Percentiles rank a stretch among this genome's conserved stretches.
Evolutionary conservation across 106 monocot genomes (phyloP).

Genomic region (Chionographis japonica): DNA sequence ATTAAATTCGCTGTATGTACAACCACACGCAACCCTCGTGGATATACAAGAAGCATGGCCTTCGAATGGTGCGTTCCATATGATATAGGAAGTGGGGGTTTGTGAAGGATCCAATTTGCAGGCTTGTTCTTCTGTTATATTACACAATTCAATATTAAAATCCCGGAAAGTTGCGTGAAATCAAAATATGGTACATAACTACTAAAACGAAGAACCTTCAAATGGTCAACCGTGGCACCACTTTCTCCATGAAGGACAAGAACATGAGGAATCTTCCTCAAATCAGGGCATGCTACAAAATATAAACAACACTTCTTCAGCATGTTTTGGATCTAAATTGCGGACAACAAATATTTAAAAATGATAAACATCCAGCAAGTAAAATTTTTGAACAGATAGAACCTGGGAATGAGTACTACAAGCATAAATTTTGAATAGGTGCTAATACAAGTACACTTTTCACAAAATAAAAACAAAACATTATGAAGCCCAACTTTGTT

Average conservation of each 20-base stretch:
- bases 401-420: too few relatives aligned
- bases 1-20: slow-evolving; percentile 96
- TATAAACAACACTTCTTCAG: neutral
- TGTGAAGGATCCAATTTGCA: slow-evolving; percentile 82
- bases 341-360: too few relatives aligned
- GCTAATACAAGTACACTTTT: too few relatives aligned
- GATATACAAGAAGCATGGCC: slow-evolving; percentile 89
- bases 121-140: slow-evolving; percentile 47
- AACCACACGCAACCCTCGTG: slow-evolving; percentile 71
- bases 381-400: too few relatives aligned
- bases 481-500: too few relatives aligned
- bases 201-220: slow-evolving; percentile 44
- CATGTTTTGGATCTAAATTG: neutral
- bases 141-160: neutral
- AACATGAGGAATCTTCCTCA: slow-evolving; percentile 72
- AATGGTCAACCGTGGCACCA: slow-evolving; percentile 41
- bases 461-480: too few relatives aligned
- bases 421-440: too few relatives aligned
- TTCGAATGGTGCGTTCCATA: slow-evolving; percentile 99
- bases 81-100: slow-evolving; percentile 89
- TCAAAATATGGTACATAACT: neutral
- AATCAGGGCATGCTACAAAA: slow-evolving; percentile 65
- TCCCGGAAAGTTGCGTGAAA: neutral
- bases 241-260: slow-evolving; percentile 90
- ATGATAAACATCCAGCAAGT: too few relatives aligned